A percentile compares a stretch with the other conserved stretches of the same genome.
Evolutionary conservation across 164 flowering plant species (phyloP).

Genomic region (Annona squamosa): DNA sequence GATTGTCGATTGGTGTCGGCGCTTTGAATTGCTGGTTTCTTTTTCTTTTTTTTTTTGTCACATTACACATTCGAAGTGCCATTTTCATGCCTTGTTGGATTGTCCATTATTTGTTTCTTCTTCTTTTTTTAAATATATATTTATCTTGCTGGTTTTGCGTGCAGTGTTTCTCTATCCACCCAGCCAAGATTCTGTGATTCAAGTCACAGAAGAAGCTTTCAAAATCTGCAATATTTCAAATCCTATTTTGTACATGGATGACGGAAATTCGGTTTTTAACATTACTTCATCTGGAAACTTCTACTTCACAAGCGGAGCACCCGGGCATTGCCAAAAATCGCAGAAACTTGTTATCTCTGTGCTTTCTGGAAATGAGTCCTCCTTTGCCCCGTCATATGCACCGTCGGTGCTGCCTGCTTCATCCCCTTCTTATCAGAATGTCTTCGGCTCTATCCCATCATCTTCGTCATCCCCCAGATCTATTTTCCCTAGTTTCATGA

Average conservation of each 20-base stretch:
- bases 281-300: conserved; percentile 53
- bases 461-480: conserved; percentile 23
- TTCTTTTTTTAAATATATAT: not conserved
- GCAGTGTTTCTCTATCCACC: conserved; percentile 95
- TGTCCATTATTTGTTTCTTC: not conserved
- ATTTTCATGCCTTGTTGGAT: not conserved
- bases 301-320: conserved; percentile 77
- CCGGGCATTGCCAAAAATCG: conserved; percentile 64
- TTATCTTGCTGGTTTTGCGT: not conserved
- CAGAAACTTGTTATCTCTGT: conserved; percentile 71
- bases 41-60: not conserved
- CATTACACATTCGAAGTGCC: not conserved
- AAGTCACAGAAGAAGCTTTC: conserved; percentile 58
- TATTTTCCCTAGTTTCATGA: conserved; percentile 6
- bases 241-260: conserved; percentile 66
- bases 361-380: conserved; percentile 41
- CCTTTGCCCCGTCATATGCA: conserved; percentile 26
- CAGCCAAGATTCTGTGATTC: conserved; percentile 87
- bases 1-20: not conserved
- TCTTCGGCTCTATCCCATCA: conserved; percentile 71
- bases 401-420: conserved; percentile 29
- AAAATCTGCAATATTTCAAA: conserved; percentile 56
- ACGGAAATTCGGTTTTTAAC: conserved; percentile 87
- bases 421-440: conserved; percentile 67
- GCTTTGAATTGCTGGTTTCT: not conserved